Base-by-base conservation (phyloP, 192 early-diverging fungal species). In the Coemansia sp. region DNA sequence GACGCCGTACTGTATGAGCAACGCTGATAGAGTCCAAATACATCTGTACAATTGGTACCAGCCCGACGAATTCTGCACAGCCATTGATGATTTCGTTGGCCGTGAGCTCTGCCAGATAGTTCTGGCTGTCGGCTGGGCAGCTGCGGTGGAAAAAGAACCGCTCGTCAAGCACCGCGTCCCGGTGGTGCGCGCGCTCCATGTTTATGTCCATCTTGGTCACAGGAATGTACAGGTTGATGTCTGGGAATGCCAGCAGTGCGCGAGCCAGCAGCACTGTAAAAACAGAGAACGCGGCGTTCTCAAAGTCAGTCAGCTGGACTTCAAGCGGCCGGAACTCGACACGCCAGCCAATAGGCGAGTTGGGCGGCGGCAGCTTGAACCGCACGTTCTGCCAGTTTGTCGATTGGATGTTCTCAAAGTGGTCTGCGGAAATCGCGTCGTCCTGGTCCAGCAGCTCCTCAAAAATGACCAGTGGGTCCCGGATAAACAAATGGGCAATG, bases 371-470 rank as follows among this genome's bases (percentile, higher is more conserved):
- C 31, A 94, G 93, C 80, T 99, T 99, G 82, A 99, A 99, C 7
- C 96, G 87, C 85, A 96, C 89, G 13, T 93, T 94, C 79, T 99
- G 96, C 96, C 96, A 99, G 75, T 99, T 99, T 41, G 96, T 99
- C n/a, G 89, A 92, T 80, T 99, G 96, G 36, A 99, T 83, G 72
- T 99, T 99, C 75, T 98, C 96, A 84, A 99, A 99, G 61, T 99
- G 96, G 68, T 99, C 96, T 0, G 90, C 87, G 28, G 82, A 87
- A 10, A 79, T 70, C n/a, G 80, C 68, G 59, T 98, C 87, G 70
- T 97, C 90, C 46, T 91, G 83, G 30, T 94, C 79, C 48, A 97
- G 70, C 38, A 94, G 69, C 77, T 99, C 96, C 57, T 88, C 65
- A 58, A 91, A 99, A 15, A 99, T 86, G 12, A 99, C 94, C 44